Evolutionary conservation across 2,329 filamentous ascomycete species (phyloP).

Genomic region (Exophiala sideris): DNA sequence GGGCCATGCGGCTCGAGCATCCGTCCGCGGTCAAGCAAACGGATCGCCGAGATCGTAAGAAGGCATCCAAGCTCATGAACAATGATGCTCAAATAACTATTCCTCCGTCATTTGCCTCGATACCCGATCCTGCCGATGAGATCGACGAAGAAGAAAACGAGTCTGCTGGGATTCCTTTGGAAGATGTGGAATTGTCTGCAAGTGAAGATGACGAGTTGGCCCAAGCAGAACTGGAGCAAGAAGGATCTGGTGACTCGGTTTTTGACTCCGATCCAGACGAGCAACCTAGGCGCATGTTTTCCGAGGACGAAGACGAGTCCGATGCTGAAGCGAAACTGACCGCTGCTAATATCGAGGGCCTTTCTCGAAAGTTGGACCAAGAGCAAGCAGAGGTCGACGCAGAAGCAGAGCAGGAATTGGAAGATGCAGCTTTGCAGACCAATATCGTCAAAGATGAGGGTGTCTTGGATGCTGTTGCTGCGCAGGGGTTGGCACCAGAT

Average conservation of each 20-base stretch:
- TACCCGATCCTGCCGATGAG: constrained; percentile 38
- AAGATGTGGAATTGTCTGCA: constrained; percentile 33
- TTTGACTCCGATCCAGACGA: constrained; percentile 67
- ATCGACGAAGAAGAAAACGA: constrained; percentile 40
- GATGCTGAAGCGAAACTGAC: constrained; percentile 88
- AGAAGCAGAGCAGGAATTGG: constrained; percentile 79
- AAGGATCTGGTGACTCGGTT: constrained; percentile 55
- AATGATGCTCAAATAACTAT: constrained; percentile 28
- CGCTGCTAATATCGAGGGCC: constrained; percentile 90
- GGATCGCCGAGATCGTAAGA: constrained; percentile 38
- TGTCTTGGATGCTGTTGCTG: constrained; percentile 58
- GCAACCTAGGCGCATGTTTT: constrained; percentile 72
- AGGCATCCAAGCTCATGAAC: constrained; percentile 32
- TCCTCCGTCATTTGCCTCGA: constrained; percentile 29
- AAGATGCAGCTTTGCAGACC: constrained; percentile 82
- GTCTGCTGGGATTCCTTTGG: constrained; percentile 47
- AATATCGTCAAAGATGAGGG: constrained; percentile 80
- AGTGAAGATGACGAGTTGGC: constrained; percentile 26
- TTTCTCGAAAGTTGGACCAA: constrained; percentile 79
- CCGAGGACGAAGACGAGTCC: constrained; percentile 86
- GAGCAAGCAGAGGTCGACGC: constrained; percentile 74
- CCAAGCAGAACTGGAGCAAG: constrained; percentile 36
- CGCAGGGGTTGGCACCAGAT: constrained; percentile 76
- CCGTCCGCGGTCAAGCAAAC: constrained; percentile 31
- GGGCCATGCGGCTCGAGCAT: constrained; percentile 31